These are phyloP conservation scores for Trichoderma reesei DNA, from an alignment of 495 filamentous ascomycete genomes.

Conservation along the genomic window DNA sequence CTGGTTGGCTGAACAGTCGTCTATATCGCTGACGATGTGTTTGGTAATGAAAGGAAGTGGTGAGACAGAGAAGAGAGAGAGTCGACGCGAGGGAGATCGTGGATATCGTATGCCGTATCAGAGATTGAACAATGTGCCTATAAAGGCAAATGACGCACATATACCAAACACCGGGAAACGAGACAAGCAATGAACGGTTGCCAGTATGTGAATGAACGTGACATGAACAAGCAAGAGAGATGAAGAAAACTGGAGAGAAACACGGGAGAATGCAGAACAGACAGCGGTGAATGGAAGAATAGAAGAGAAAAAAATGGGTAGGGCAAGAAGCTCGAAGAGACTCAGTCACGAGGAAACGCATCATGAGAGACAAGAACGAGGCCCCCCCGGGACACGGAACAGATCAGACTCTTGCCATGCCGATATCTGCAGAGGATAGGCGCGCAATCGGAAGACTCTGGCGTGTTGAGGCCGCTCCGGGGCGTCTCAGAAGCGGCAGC, in stretches of 20 bases:
- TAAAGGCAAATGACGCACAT: conserved; percentile 1
- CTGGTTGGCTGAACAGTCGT: neutral
- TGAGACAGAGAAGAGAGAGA: neutral
- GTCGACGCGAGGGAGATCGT: neutral
- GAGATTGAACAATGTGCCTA: neutral
- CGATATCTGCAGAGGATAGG: too few relatives aligned
- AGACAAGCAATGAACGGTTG: neutral
- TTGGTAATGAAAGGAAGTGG: neutral
- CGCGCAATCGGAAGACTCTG: neutral
- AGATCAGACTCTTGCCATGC: too few relatives aligned
- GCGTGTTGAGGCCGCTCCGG: neutral
- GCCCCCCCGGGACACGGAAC: neutral
- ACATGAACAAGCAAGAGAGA: neutral
- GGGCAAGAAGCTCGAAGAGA: neutral
- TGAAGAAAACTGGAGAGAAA: neutral
- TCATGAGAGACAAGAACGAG: neutral
- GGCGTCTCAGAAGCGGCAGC: conserved; percentile 5
- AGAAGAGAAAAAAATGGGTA: neutral
- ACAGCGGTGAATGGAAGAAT: neutral
- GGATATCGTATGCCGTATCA: neutral
- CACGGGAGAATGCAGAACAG: neutral
- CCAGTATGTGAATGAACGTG: neutral
- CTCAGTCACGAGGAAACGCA: neutral
- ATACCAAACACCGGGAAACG: neutral
- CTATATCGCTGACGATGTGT: neutral